These are phyloP conservation scores for Sordariomycetes sp. DNA, from an alignment of 2,329 filamentous ascomycete genomes.

Conservation along the genomic window DNA sequence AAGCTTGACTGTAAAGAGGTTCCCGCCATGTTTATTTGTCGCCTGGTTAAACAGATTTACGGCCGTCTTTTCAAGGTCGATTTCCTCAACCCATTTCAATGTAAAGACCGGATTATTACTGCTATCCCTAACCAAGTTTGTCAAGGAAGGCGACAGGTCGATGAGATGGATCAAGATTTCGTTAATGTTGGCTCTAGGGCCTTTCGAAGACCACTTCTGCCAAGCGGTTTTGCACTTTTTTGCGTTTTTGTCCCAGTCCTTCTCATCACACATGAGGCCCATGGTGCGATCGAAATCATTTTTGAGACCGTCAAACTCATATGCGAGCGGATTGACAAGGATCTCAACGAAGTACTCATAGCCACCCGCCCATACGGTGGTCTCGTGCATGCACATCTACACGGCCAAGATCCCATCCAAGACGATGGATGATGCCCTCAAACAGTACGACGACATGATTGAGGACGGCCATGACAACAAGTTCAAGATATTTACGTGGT, in stretches of 20 bases:
- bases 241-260: not conserved
- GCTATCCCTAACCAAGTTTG: constrained; percentile 1
- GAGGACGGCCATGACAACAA: constrained; percentile 8
- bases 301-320: not conserved
- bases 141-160: not conserved
- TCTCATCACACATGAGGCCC: not conserved
- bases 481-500: constrained; percentile 5
- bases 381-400: constrained; percentile 1
- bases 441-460: constrained; percentile 5
- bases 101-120: not conserved
- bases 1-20: not conserved
- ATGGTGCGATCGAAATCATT: not conserved
- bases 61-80: constrained; percentile 1
- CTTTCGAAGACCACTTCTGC: not conserved
- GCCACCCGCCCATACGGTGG: not conserved
- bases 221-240: not conserved
- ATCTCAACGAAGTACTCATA: not conserved
- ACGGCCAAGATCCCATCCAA: constrained; percentile 1
- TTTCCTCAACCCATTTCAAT: not conserved
- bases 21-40: not conserved
- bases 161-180: not conserved
- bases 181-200: not conserved
- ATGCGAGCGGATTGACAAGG: not conserved
- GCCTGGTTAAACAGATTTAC: not conserved
- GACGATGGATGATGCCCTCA: constrained; percentile 2